A percentile compares a stretch with the other conserved stretches of the same genome.
Evolutionary conservation across 1,139 yeast genomes (phyloP).

Genomic region (Magnusiomyces suaveolens): DNA sequence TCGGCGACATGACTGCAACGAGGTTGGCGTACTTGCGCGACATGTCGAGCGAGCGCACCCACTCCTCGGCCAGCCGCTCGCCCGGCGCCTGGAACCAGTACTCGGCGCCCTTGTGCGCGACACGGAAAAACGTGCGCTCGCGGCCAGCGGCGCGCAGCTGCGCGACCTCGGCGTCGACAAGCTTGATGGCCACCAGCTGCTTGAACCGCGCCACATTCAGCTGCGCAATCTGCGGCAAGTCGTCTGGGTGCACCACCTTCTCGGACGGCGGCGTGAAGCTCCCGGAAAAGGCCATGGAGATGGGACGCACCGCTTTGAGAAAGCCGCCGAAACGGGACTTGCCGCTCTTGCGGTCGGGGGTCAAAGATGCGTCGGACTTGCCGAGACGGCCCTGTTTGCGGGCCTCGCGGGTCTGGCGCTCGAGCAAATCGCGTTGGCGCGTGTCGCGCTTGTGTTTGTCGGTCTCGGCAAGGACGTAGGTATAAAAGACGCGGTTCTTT

Average conservation of each 20-base stretch:
- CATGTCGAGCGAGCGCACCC: constrained; percentile 46
- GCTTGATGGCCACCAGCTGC: constrained; percentile 48
- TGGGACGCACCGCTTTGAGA: constrained; percentile 35
- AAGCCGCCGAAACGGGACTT: constrained; percentile 30
- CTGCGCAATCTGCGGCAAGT: constrained; percentile 48
- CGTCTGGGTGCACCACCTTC: constrained; percentile 43
- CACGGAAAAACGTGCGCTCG: constrained; percentile 43
- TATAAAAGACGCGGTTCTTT: constrained; percentile 37
- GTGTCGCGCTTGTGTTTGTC: constrained; percentile 45
- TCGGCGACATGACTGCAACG: constrained; percentile 28
- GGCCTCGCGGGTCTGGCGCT: constrained; percentile 35
- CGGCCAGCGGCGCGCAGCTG: constrained; percentile 17
- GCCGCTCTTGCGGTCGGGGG: constrained; percentile 23
- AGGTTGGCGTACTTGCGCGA: constrained; percentile 37
- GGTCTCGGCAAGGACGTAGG: constrained; percentile 39
- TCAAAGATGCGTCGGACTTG: neutral
- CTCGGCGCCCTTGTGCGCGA: constrained; percentile 48
- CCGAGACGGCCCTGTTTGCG: constrained; percentile 21
- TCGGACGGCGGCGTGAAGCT: constrained; percentile 21
- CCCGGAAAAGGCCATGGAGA: constrained; percentile 34
- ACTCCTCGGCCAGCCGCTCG: constrained; percentile 60
- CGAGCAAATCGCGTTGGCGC: constrained; percentile 38
- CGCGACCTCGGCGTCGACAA: constrained; percentile 37
- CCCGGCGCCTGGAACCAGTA: constrained; percentile 54
- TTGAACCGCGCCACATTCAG: constrained; percentile 42